phyloP scores from a whole-genome alignment of 306 rosid species.

The Quercus engelmannii region DNA sequence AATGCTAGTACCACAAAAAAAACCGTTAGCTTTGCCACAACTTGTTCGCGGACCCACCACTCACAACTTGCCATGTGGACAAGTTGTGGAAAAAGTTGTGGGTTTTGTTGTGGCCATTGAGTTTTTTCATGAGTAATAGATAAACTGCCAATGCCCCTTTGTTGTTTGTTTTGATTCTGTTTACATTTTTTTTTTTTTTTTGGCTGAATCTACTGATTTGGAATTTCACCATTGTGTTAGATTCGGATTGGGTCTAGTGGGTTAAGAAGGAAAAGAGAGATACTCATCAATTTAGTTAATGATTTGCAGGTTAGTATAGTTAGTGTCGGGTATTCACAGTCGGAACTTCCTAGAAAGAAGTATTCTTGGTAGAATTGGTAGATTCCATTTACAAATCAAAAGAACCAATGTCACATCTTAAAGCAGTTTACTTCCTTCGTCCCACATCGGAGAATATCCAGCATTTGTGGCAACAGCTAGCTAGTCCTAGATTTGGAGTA shows the following conservation, averaged over 20 bases:
- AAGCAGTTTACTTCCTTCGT: constrained; percentile 81
- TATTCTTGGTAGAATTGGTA: constrained; percentile 84
- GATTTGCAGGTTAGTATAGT: constrained; percentile 70
- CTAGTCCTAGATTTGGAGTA: constrained; percentile 90
- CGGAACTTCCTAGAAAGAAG: constrained; percentile 95
- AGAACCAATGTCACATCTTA: constrained; percentile 87
- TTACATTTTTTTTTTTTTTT: no score
- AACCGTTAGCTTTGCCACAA: no score
- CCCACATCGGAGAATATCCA: constrained; percentile 87
- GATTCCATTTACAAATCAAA: constrained; percentile 77
- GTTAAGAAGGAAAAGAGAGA: background rate
- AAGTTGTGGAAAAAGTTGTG: no score
- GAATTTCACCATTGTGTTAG: background rate
- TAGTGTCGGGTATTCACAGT: constrained; percentile 89
- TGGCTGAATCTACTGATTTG: no score
- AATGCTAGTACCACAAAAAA: no score
- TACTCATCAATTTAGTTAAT: background rate
- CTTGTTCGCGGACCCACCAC: no score
- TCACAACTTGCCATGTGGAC: no score
- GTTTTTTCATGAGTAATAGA: no score
- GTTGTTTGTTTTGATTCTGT: no score
- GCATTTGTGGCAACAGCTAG: constrained; percentile 69
- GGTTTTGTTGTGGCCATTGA: no score
- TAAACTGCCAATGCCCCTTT: background rate
- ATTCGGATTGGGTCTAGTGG: background rate